These are phyloP conservation scores for Pisolithus sp. DNA, from an alignment of 768 basidiomycete species.

Conservation along the genomic window DNA sequence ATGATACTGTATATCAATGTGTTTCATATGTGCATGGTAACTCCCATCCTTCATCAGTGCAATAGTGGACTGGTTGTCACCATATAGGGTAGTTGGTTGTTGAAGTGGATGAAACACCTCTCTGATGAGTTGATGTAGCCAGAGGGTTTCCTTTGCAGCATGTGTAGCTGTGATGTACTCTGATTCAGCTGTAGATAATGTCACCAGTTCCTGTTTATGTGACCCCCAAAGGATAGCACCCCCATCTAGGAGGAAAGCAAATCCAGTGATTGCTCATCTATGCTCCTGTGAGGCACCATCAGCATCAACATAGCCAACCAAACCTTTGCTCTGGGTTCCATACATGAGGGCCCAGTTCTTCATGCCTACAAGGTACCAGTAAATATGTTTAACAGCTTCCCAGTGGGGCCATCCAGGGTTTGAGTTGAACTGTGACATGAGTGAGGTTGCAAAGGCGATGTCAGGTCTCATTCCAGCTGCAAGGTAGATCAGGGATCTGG, in stretches of 20 bases:
- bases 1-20: background rate
- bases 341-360: background rate
- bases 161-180: background rate
- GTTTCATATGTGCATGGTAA: background rate
- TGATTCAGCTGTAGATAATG: background rate
- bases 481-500: constrained; percentile 10
- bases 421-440: constrained; percentile 7
- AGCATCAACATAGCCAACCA: background rate
- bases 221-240: constrained; percentile 2
- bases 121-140: constrained; percentile 1
- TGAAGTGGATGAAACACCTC: background rate
- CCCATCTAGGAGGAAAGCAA: constrained; percentile 1
- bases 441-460: constrained; percentile 11
- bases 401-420: constrained; percentile 3
- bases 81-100: background rate
- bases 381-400: constrained; percentile 11
- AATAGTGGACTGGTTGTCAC: background rate
- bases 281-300: constrained; percentile 6
- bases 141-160: background rate
- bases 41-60: background rate
- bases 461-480: constrained; percentile 6
- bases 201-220: constrained; percentile 6
- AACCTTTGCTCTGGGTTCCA: background rate
- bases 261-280: background rate
- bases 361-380: constrained; percentile 9